Evolutionary conservation across 371 early-diverging fungal genomes (phyloP).

Genomic region (Mucor saturninus): DNA sequence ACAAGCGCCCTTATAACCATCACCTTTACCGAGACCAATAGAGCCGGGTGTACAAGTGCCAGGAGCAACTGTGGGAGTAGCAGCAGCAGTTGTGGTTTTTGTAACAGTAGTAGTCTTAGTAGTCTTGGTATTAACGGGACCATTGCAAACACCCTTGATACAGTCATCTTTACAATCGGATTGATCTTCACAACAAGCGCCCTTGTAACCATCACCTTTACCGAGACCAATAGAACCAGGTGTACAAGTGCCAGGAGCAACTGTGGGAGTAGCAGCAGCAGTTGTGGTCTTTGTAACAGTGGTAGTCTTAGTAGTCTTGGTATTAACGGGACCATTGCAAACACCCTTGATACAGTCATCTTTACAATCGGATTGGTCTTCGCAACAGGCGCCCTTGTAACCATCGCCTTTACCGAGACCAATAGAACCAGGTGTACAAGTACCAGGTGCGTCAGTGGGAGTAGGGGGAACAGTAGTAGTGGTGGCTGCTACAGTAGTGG

Average conservation of each 20-base stretch:
- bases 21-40: constrained; percentile 10
- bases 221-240: constrained; percentile 10
- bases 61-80: neutral
- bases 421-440: constrained; percentile 5
- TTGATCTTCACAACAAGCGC: constrained; percentile 11
- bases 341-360: constrained; percentile 5
- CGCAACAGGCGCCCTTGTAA: constrained; percentile 15
- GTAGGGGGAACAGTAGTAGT: neutral
- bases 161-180: constrained; percentile 17
- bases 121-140: constrained; percentile 15
- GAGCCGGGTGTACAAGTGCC: constrained; percentile 9
- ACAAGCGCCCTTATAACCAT: constrained; percentile 21
- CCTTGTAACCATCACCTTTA: constrained; percentile 20
- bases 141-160: constrained; percentile 15
- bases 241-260: constrained; percentile 4
- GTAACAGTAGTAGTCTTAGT: neutral
- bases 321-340: constrained; percentile 20
- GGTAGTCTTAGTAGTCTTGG: constrained; percentile 9
- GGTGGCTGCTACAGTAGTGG: neutral
- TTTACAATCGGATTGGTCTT: constrained; percentile 9
- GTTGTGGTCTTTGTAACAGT: neutral
- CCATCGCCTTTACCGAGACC: constrained; percentile 11
- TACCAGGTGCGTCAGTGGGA: constrained; percentile 5
- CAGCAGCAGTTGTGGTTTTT: constrained; percentile 1
- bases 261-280: neutral